Evolutionary conservation across 2,329 filamentous ascomycete genomes (phyloP).

Genomic region (Furcasterigmium sp.): DNA sequence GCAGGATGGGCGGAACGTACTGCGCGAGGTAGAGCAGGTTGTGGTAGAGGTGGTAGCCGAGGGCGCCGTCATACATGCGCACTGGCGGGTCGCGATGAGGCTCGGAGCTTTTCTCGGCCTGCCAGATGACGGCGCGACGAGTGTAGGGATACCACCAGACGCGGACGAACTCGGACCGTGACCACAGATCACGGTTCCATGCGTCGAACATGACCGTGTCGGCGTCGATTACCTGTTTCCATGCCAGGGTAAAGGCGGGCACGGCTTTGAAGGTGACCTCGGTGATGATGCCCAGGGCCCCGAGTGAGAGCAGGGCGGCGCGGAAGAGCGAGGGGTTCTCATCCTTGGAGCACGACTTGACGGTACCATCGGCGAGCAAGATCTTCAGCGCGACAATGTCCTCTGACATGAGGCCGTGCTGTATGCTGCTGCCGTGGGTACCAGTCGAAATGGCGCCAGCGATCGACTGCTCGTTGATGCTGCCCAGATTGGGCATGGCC

Average conservation of each 20-base stretch:
- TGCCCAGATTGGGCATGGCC: slow-evolving; percentile 87
- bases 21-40: slow-evolving; percentile 79
- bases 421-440: slow-evolving; percentile 84
- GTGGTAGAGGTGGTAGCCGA: slow-evolving; percentile 90
- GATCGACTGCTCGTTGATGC: slow-evolving; percentile 91
- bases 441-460: slow-evolving; percentile 89
- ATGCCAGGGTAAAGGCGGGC: slow-evolving; percentile 76
- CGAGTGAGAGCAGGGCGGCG: slow-evolving; percentile 80
- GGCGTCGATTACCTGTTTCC: slow-evolving; percentile 73
- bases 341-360: slow-evolving; percentile 63
- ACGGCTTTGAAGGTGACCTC: slow-evolving; percentile 83
- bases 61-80: slow-evolving; percentile 73
- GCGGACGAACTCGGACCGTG: slow-evolving; percentile 77
- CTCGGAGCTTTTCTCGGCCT: slow-evolving; percentile 70
- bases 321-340: slow-evolving; percentile 77
- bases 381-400: slow-evolving; percentile 70
- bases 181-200: slow-evolving; percentile 78
- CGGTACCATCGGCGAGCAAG: slow-evolving; percentile 74
- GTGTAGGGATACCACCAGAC: slow-evolving; percentile 99
- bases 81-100: slow-evolving; percentile 51
- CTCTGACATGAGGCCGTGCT: slow-evolving; percentile 80
- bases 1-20: slow-evolving; percentile 72
- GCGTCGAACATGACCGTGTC: slow-evolving; percentile 63
- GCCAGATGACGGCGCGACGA: slow-evolving; percentile 82
- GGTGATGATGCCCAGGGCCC: slow-evolving; percentile 84